Evolutionary conservation across 2,329 filamentous ascomycete genomes (phyloP), one percentile per base, ranked within the genome.

Genomic region (Fonsecaea erecta): DNA sequence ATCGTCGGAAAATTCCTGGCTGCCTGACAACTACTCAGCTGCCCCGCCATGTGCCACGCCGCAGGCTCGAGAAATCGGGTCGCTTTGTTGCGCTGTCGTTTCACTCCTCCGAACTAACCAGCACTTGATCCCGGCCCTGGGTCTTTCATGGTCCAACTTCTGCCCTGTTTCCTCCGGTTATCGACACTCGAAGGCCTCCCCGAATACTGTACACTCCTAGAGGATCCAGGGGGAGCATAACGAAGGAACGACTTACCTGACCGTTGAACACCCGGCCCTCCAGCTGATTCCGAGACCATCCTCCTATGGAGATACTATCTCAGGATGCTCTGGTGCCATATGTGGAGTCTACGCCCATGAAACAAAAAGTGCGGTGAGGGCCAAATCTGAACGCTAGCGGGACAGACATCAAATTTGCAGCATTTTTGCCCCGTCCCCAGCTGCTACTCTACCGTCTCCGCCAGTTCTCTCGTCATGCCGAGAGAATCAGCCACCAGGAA

Each of bases 141-240:
- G 52, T 46, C 34, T 48, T 59, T 52, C 21, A 59, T 30, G 9
- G n/a, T 43, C 56, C 26, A 59, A 52, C 21, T 59, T 43, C 43
- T 59, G 51, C 28, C 34, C 40, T n/a, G 34, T 51, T 14, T 34
- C 40, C 32, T 48, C 56, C 16, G 56, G 43, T 26, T 14, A 21
- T 11, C n/a, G 7, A 6, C 43, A 30, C 18, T 35, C n/a, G 37
- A 43, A 51, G 16, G 26, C 26, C 43, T 51, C 2, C n/a, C 21
- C 4, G 40, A 7, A 46, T 7, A 46, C 16, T 12, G 35, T 21
- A 8, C 40, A 9, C 7, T 46, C 7, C 40, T 3, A 46, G 40
- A 21, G n/a, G 18, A 21, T 11, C 40, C n/a, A 18, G 40, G 8
- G n/a, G n/a, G n/a, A 46, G n/a, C n/a, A 6, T 7, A 8, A 18